Conservation (phyloP, 1,139 yeast species). For the Arxiozyma telluris region DNA sequence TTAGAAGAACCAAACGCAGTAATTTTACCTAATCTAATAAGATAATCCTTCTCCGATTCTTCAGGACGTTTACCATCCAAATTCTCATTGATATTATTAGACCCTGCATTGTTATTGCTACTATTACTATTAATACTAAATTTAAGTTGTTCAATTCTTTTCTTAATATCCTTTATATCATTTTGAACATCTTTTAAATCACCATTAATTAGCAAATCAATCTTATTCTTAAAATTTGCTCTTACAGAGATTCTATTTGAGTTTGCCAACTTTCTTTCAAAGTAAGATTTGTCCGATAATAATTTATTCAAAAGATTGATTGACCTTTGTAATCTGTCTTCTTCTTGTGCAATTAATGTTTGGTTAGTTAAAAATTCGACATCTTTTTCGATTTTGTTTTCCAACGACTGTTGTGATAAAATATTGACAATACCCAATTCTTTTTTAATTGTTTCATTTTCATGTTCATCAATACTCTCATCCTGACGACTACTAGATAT, state of each 20-base stretch:
- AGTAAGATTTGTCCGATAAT: conserved; percentile 35
- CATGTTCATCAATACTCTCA: conserved; percentile 5
- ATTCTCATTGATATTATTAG: neutral
- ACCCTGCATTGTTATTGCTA: conserved; percentile 16
- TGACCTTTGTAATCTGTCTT: conserved; percentile 63
- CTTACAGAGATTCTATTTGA: conserved; percentile 64
- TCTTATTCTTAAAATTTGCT: conserved; percentile 46
- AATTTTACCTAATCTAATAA: conserved; percentile 82
- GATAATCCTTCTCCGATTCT: conserved; percentile 70
- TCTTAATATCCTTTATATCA: conserved; percentile 61
- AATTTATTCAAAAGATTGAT: conserved; percentile 39
- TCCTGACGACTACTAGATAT: neutral
- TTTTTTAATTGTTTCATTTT: conserved; percentile 20
- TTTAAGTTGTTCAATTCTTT: conserved; percentile 37
- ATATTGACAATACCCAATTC: conserved; percentile 39
- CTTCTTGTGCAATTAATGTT: conserved; percentile 65
- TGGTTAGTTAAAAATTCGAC: conserved; percentile 56
- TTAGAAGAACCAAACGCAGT: conserved; percentile 83
- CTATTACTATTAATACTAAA: conserved; percentile 9
- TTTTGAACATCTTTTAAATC: conserved; percentile 46
- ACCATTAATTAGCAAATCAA: conserved; percentile 41
- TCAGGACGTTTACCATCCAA: conserved; percentile 40
- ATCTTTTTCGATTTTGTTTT: conserved; percentile 55
- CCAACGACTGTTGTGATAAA: conserved; percentile 70
- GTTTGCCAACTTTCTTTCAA: conserved; percentile 43